A percentile compares a stretch with the other conserved stretches of the same genome.
Evolutionary conservation across 805 yeast genomes (phyloP).

Genomic region (Nakazawaea molendinolei): DNA sequence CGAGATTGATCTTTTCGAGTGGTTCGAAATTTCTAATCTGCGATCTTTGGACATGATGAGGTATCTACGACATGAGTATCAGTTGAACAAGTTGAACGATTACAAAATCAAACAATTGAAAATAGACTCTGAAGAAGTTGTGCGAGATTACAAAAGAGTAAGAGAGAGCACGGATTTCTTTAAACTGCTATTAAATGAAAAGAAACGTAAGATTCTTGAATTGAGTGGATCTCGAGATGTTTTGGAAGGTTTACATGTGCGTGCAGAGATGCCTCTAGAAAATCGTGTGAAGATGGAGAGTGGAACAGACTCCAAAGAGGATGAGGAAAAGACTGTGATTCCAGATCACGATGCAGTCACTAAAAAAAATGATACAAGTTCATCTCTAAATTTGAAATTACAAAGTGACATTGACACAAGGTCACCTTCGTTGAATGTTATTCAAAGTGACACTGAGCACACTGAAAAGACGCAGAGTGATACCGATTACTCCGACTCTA

Average conservation of each 20-base stretch:
- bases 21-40: conserved; percentile 4
- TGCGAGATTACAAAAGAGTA: conserved; percentile 4
- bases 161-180: conserved; percentile 16
- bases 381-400: too few relatives aligned
- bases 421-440: too few relatives aligned
- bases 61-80: neutral
- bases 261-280: too few relatives aligned
- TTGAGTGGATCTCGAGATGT: conserved; percentile 13
- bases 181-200: conserved; percentile 23
- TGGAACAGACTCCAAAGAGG: too few relatives aligned
- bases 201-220: conserved; percentile 26
- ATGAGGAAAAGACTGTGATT: too few relatives aligned
- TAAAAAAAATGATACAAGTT: too few relatives aligned
- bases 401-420: too few relatives aligned
- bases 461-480: too few relatives aligned
- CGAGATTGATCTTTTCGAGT: conserved; percentile 7
- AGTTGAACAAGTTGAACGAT: neutral
- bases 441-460: too few relatives aligned
- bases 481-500: too few relatives aligned
- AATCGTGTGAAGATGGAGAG: too few relatives aligned
- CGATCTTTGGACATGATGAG: neutral
- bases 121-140: neutral
- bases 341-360: too few relatives aligned
- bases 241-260: neutral
- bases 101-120: neutral